Base-by-base conservation (phyloP, 257 asterid genomes). In the Primulina eburnea region DNA sequence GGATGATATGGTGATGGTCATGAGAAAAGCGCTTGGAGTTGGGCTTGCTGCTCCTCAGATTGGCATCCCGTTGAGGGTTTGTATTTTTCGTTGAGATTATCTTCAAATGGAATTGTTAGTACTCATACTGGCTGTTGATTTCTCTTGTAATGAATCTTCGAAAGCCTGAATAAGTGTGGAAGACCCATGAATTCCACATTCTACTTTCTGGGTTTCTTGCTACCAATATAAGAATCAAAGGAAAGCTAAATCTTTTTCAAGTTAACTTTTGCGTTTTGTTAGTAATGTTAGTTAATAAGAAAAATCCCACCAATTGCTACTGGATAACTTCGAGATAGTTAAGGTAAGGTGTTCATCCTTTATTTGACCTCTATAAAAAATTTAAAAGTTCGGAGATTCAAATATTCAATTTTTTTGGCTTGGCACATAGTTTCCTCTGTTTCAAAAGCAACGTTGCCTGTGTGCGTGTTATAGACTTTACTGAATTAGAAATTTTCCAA, bases 31-130 rank as follows among this genome's bases (percentile, higher is more conserved):
- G 65, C 97, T 97, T 52, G 99, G 97, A 32, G 99, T 93, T 77
- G 97, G 99, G 65, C 94, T 90, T 75, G 97, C 99, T 71, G 99
- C 99, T 70, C 96, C 99, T 14, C 99, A 93, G 60, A 89, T 93
- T 77, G 99, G 99, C 24, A 80, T 90, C 58, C 96, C 99, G 0
- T 79, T 92, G 67, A 88, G 81, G 92, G 98, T 90, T 61, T 34
- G 82, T 70, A 14, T 60, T 60, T 40, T 40, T 40, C 9, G 5
- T 14, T 12, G 6, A 47, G 2, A 11, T 40, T 6, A 30, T 64
- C 32, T 55, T 9, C 43, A 6, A 21, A 0, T 1, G 14, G 21
- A 7, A 37, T 37, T 2, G 52, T 40, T 40, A 10, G 4, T 5
- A 33, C 6, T 40, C 17, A 40, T 40, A 6, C 10, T 11, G 52